Conservation (phyloP, 805 yeast species). For the Sugiyamaella marilandica region DNA sequence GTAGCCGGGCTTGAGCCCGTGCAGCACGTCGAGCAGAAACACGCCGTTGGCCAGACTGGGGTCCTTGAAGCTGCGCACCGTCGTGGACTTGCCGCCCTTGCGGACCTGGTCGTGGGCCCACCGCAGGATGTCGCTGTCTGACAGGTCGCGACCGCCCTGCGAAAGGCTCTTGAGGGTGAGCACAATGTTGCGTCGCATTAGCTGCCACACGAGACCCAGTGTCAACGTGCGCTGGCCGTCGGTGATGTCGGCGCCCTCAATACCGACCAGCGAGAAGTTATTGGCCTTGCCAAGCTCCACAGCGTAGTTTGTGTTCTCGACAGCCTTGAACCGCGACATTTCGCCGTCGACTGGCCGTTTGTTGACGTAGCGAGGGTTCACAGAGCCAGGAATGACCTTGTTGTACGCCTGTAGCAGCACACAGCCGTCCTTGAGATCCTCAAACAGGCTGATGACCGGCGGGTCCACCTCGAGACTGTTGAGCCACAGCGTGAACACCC, state of each 20-base stretch:
- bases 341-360: conserved; percentile 80
- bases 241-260: conserved; percentile 94
- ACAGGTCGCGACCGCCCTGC: conserved; percentile 71
- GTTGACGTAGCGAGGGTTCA: conserved; percentile 72
- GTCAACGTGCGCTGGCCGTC: conserved; percentile 90
- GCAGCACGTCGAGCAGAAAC: conserved; percentile 80
- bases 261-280: conserved; percentile 91
- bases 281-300: conserved; percentile 92
- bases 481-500: conserved; percentile 96
- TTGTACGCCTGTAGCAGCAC: conserved; percentile 88
- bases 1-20: conserved; percentile 95
- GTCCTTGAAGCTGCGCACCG: conserved; percentile 83
- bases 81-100: conserved; percentile 75
- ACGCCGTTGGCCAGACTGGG: conserved; percentile 69
- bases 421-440: conserved; percentile 91
- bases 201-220: conserved; percentile 94
- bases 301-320: conserved; percentile 98
- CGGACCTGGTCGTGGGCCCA: conserved; percentile 89
- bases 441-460: conserved; percentile 84
- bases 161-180: conserved; percentile 72
- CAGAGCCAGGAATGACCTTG: conserved; percentile 91
- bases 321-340: conserved; percentile 84
- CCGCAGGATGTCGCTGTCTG: conserved; percentile 79
- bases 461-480: conserved; percentile 96
- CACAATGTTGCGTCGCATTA: conserved; percentile 93